Base-by-base conservation (phyloP, 352 stramenopile genomes). In the Globisporangium cylindrosporum region DNA sequence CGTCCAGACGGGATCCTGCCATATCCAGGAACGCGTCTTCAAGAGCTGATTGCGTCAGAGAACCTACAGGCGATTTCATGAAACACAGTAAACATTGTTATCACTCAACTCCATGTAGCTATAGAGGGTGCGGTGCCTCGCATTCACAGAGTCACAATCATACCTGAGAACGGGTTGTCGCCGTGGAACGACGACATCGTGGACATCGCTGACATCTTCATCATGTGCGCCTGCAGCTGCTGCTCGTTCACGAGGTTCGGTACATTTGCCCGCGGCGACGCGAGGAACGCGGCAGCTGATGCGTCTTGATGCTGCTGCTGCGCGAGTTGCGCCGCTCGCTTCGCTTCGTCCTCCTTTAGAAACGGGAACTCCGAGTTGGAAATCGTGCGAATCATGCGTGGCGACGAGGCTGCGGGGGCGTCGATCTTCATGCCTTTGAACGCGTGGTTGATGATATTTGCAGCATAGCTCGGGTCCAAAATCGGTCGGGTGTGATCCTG, bases 1-100 rank as follows among this genome's bases (percentile, higher is more conserved):
- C 73, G 46, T 94, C 86, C 41, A 94, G 71, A 3, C 83, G 81
- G 0, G 86, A 94, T 22, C 86, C 86, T 2, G 88, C 86, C 82
- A 95, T 91, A 57, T 95, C 88, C 29, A 95, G 71, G 57, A 95
- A 94, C 10, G 88, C 88, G 10, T 95, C 88, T 75, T 92, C 88
- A 25, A 95, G 73, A 14, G 86, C 86, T 4, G 88, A 95, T 62
- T 94, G 88, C 1, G 85, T 95, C 20, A 95, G 64, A 8, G 86
- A 95, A 22, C 70, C 80, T 76, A 27, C 29, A 32, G 4, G 29
- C 29, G 29, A 32, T 32, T n/a, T 10, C 10, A 66, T 2, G 46
- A 2, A 38, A 38, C 14, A 62, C 18, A n/a, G 6, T 41, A 5
- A 18, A 22, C 12, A 14, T 57, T 22, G 34, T 24, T 32, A n/a